Conservation (phyloP, 495 filamentous ascomycete species). For the Durotheca rogersii region DNA sequence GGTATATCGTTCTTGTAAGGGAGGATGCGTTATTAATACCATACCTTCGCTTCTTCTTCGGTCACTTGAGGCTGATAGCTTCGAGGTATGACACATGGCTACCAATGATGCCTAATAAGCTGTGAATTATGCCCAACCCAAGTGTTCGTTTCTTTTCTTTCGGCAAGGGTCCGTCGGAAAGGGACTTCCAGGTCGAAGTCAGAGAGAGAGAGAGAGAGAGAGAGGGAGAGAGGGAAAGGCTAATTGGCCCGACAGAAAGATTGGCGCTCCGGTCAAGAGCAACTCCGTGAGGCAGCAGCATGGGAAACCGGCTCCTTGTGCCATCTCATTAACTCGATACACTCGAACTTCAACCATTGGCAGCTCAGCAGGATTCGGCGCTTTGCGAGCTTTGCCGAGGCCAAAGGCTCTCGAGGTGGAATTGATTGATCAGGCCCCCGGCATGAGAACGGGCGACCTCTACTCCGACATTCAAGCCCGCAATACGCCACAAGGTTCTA, state of each 20-base stretch:
- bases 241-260: conserved; percentile 14
- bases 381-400: not conserved
- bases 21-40: conserved; percentile 26
- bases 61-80: conserved; percentile 19
- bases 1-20: conserved; percentile 18
- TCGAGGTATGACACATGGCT: conserved; percentile 11
- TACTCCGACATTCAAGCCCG: not conserved
- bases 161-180: conserved; percentile 2
- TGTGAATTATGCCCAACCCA: conserved; percentile 13
- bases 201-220: too few relatives aligned
- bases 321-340: not conserved
- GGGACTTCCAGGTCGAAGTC: conserved; percentile 4
- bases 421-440: not conserved
- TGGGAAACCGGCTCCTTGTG: conserved; percentile 1
- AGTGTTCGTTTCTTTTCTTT: conserved; percentile 8
- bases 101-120: conserved; percentile 4
- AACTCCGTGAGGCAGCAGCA: not conserved
- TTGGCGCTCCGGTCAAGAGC: not conserved
- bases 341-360: not conserved
- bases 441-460: not conserved
- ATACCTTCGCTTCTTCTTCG: conserved; percentile 25
- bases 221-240: conserved; percentile 13
- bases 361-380: not conserved
- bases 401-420: not conserved
- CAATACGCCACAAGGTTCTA: not conserved